phyloP scores from a whole-genome alignment of 2,329 filamentous ascomycete genomes.

The Colletotrichum tamarilloi region DNA sequence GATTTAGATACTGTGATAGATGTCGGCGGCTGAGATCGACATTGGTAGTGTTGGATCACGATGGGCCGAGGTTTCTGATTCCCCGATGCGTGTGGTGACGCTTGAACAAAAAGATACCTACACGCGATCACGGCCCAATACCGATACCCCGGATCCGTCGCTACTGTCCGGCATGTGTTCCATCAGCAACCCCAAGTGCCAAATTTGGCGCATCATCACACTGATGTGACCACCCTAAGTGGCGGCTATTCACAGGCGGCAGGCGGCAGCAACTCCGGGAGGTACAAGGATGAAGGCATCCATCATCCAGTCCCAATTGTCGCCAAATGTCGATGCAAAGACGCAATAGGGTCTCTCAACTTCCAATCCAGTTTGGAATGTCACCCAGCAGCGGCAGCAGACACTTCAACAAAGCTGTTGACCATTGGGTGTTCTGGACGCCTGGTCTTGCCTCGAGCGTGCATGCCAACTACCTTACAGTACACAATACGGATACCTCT shows the following conservation, averaged over 20 bases:
- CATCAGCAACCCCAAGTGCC: background rate
- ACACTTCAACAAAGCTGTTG: background rate
- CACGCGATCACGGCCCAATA: constrained; percentile 1
- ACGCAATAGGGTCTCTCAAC: background rate
- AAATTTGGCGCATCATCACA: background rate
- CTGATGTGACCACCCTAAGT: background rate
- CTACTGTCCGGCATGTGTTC: background rate
- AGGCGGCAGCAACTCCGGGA: background rate
- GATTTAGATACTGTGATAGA: background rate
- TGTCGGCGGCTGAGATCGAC: background rate
- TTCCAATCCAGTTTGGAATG: background rate
- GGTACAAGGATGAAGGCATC: background rate
- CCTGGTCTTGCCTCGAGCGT: background rate
- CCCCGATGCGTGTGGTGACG: background rate
- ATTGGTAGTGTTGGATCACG: background rate
- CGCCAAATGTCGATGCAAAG: background rate
- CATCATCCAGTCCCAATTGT: background rate
- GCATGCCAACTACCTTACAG: background rate
- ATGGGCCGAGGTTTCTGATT: background rate
- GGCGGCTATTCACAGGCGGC: background rate
- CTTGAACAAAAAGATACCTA: background rate
- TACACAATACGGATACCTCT: no score
- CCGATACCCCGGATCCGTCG: background rate
- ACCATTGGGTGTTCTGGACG: background rate
- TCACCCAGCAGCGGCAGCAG: background rate